These are phyloP conservation scores for Tolypocladium guangdongense DNA, from an alignment of 2,329 filamentous ascomycete species.

Conservation along the genomic window DNA sequence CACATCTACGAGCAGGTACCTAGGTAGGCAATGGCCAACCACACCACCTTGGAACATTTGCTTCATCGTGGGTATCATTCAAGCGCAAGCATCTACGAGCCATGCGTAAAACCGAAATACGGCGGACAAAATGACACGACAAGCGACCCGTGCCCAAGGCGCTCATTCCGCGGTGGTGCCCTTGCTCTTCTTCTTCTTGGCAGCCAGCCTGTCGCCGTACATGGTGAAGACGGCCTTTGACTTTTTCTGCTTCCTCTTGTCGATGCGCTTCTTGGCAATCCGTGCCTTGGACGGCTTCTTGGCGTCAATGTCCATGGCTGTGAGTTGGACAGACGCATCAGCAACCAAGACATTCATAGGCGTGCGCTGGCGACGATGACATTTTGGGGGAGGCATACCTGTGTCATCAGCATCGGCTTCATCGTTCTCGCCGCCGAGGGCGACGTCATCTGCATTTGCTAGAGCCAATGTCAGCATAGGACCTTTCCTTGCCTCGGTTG, in stretches of 20 bases:
- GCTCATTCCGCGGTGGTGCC: background rate
- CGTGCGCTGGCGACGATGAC: background rate
- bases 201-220: conserved; percentile 39
- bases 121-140: background rate
- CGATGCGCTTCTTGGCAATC: conserved; percentile 38
- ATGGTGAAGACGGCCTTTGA: conserved; percentile 49
- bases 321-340: background rate
- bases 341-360: conserved; percentile 6
- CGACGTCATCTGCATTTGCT: conserved; percentile 14
- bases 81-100: conserved; percentile 3
- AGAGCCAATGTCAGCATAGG: conserved; percentile 1
- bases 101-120: background rate
- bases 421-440: conserved; percentile 17
- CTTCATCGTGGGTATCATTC: conserved; percentile 7
- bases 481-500: background rate
- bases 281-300: conserved; percentile 30
- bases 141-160: background rate
- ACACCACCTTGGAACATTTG: background rate
- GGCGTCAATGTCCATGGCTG: conserved; percentile 48
- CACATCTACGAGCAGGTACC: conserved; percentile 3
- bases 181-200: conserved; percentile 28
- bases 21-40: too few species aligned
- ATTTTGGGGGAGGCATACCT: conserved; percentile 10
- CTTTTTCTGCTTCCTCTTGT: conserved; percentile 46
- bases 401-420: conserved; percentile 15